A percentile compares a stretch with the other conserved stretches of the same genome.
These are phyloP conservation scores for Flammula alnicola DNA, from an alignment of 1,284 basidiomycete genomes.

Conservation along the genomic window DNA sequence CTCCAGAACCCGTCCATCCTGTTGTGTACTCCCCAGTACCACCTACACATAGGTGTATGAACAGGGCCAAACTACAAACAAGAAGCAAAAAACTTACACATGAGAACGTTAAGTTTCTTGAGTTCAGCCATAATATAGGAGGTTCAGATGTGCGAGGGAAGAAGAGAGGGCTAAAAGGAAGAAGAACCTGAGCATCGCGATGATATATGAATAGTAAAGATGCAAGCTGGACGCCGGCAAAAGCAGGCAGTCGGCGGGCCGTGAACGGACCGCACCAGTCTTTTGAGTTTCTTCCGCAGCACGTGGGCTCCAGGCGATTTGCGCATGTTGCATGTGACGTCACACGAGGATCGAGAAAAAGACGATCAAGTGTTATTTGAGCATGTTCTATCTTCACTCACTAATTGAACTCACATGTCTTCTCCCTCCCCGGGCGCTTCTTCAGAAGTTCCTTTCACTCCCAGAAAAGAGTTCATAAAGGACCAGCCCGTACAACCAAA, in stretches of 20 bases:
- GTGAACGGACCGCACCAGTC: not conserved
- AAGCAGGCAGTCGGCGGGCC: not conserved
- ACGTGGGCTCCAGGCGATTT: conserved; percentile 12
- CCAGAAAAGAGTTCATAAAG: conserved; percentile 71
- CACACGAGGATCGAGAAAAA: conserved; percentile 23
- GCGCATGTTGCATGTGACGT: conserved; percentile 37
- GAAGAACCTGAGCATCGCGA: conserved; percentile 4
- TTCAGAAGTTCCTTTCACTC: conserved; percentile 55
- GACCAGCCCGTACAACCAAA: conserved; percentile 51
- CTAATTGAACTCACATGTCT: conserved; percentile 32
- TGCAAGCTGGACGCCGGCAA: conserved; percentile 2
- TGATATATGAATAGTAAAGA: conserved; percentile 8
- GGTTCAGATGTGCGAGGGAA: conserved; percentile 4
- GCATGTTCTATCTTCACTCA: conserved; percentile 1
- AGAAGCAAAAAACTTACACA: conserved; percentile 57
- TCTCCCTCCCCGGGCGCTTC: conserved; percentile 27
- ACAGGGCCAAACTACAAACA: not conserved
- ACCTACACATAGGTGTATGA: conserved; percentile 42
- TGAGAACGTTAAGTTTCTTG: conserved; percentile 68
- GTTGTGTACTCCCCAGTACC: conserved; percentile 92
- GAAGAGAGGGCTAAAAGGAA: conserved; percentile 7
- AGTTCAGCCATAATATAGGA: conserved; percentile 39
- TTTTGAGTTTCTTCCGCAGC: no score
- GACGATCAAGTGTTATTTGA: conserved; percentile 6
- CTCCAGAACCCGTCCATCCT: conserved; percentile 89